phyloP scores from a whole-genome alignment of 331 rosid species.

The Malus hybrid region DNA sequence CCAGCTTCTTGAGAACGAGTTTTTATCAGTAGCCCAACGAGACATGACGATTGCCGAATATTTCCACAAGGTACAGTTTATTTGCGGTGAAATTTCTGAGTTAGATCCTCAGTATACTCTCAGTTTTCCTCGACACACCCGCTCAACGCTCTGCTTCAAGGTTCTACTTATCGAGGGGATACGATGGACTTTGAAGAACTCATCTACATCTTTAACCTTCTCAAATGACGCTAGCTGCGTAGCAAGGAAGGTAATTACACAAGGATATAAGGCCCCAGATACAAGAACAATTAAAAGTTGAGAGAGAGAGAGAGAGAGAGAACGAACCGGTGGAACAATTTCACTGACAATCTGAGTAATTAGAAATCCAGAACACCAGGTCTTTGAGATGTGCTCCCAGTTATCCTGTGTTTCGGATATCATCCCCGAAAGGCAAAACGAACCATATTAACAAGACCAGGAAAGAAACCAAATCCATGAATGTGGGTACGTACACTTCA shows the following conservation, averaged over 20 bases:
- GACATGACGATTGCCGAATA: too few relatives aligned
- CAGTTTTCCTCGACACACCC: not conserved
- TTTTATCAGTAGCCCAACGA: too few relatives aligned
- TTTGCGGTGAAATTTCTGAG: too few relatives aligned
- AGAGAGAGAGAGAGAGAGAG: not conserved
- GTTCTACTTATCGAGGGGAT: slow-evolving; percentile 61
- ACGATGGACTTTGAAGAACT: slow-evolving; percentile 52
- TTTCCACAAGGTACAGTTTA: too few relatives aligned
- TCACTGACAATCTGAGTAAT: slow-evolving; percentile 62
- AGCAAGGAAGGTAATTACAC: not conserved
- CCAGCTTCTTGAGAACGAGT: too few relatives aligned
- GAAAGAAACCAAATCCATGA: not conserved
- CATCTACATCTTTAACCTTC: slow-evolving; percentile 75
- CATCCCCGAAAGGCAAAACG: not conserved
- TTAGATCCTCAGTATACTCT: too few relatives aligned
- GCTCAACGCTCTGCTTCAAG: slow-evolving; percentile 78
- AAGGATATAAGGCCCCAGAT: not conserved
- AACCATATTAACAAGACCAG: not conserved
- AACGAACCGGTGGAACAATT: slow-evolving; percentile 69
- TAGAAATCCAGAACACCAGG: slow-evolving; percentile 69
- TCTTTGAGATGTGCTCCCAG: slow-evolving; percentile 54
- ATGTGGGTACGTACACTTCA: not conserved
- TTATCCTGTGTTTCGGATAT: slow-evolving; percentile 37
- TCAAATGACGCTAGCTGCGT: slow-evolving; percentile 76
- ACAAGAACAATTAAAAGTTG: not conserved